These are phyloP conservation scores for Geotrichum fermentans DNA, from an alignment of 1,139 yeast genomes.

Conservation along the genomic window DNA sequence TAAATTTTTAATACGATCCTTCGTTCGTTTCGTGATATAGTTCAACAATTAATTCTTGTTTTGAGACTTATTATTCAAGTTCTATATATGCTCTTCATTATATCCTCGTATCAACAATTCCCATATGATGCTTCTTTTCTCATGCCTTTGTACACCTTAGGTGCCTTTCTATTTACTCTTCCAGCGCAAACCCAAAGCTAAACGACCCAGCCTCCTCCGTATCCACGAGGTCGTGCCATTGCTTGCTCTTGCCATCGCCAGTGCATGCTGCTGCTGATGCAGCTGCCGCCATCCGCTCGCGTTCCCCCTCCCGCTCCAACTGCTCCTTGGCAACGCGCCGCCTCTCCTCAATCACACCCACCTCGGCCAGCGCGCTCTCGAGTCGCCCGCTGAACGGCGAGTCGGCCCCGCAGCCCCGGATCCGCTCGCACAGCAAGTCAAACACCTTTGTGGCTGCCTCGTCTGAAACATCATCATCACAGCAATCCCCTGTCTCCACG, in stretches of 20 bases:
- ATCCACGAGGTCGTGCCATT: constrained; percentile 27
- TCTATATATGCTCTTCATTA: too few species aligned
- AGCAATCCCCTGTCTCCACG: constrained; percentile 2
- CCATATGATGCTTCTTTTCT: too few species aligned
- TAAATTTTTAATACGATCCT: neutral
- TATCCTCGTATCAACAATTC: too few species aligned
- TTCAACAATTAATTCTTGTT: too few species aligned
- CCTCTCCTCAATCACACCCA: constrained; percentile 15
- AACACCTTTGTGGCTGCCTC: constrained; percentile 7
- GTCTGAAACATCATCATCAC: constrained; percentile 14
- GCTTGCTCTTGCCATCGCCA: constrained; percentile 18
- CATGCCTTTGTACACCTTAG: too few species aligned
- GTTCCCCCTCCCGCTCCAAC: neutral
- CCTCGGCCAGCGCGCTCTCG: constrained; percentile 18
- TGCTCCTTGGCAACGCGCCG: constrained; percentile 12
- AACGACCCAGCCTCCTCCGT: constrained; percentile 26
- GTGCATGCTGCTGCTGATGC: too few species aligned
- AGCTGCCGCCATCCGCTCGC: constrained; percentile 11
- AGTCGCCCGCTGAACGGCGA: constrained; percentile 10
- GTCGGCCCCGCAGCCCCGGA: neutral
- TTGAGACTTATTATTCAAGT: too few species aligned
- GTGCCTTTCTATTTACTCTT: too few species aligned
- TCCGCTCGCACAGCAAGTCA: neutral
- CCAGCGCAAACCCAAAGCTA: constrained; percentile 31
- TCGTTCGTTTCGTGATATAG: too few species aligned